These are phyloP conservation scores for Rhizopogon roseolus DNA, from an alignment of 768 basidiomycete species.

Conservation along the genomic window DNA sequence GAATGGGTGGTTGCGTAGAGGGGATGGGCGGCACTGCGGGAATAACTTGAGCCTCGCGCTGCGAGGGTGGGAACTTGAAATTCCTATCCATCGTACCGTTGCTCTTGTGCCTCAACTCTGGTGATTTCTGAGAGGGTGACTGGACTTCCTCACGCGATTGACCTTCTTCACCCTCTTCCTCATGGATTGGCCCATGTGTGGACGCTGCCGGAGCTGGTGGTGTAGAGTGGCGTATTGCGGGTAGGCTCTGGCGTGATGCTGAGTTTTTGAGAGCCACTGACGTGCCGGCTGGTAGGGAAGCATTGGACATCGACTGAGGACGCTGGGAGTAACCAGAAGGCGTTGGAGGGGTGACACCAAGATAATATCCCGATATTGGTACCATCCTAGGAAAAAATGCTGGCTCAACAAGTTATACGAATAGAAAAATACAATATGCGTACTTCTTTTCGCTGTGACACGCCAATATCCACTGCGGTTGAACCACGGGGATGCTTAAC, in stretches of 20 bases:
- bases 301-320: slow-evolving; percentile 77
- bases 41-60: slow-evolving; percentile 15
- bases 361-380: slow-evolving; percentile 76
- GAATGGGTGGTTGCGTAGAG: slow-evolving; percentile 15
- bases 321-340: slow-evolving; percentile 41
- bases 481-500: slow-evolving; percentile 90
- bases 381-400: slow-evolving; percentile 59
- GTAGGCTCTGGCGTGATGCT: slow-evolving; percentile 65
- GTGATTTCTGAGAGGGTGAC: slow-evolving; percentile 17
- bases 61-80: slow-evolving; percentile 63
- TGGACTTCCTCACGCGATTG: slow-evolving; percentile 22
- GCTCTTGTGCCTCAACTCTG: slow-evolving; percentile 34
- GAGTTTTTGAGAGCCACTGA: slow-evolving; percentile 27
- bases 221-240: slow-evolving; percentile 43
- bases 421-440: slow-evolving; percentile 17
- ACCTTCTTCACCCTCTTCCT: slow-evolving; percentile 30
- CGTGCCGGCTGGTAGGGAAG: slow-evolving; percentile 43
- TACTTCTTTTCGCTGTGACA: slow-evolving; percentile 84
- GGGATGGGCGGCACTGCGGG: slow-evolving; percentile 11
- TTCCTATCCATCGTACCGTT: slow-evolving; percentile 75
- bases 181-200: slow-evolving; percentile 35
- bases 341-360: slow-evolving; percentile 58
- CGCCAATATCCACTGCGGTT: slow-evolving; percentile 92
- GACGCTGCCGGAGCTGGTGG: slow-evolving; percentile 37
- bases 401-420: neutral